Conservation (phyloP, 176 grass and related monocot genomes). For the Puya raimondii region DNA sequence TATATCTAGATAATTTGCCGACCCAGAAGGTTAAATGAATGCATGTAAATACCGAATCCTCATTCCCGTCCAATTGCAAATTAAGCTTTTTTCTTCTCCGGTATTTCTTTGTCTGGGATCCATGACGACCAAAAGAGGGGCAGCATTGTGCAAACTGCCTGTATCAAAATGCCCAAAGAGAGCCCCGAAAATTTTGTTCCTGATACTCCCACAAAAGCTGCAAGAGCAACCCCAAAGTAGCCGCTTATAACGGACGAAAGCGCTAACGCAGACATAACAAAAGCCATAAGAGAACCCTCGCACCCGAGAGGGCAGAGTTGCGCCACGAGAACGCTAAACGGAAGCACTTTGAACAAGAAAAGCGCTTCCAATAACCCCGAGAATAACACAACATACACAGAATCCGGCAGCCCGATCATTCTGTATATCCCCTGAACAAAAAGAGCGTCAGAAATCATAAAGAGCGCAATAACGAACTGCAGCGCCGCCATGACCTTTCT, state of each 20-base stretch:
- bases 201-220: slow-evolving; percentile 46
- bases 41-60: no score
- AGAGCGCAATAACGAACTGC: slow-evolving; percentile 45
- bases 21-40: no score
- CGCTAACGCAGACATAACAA: slow-evolving; percentile 74
- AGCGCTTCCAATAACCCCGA: slow-evolving; percentile 70
- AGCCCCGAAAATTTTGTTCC: slow-evolving; percentile 61
- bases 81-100: slow-evolving; percentile 68
- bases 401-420: slow-evolving; percentile 54
- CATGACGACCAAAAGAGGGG: slow-evolving; percentile 48
- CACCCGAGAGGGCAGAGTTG: slow-evolving; percentile 72
- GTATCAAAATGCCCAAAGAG: slow-evolving; percentile 50
- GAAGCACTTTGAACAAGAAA: slow-evolving; percentile 62
- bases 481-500: slow-evolving; percentile 55
- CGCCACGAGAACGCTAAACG: slow-evolving; percentile 70
- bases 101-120: slow-evolving; percentile 44
- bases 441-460: slow-evolving; percentile 70
- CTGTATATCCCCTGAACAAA: slow-evolving; percentile 82
- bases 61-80: slow-evolving; percentile 1
- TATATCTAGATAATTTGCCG: no score
- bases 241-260: slow-evolving; percentile 60
- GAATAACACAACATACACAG: slow-evolving; percentile 65
- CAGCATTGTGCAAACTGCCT: slow-evolving; percentile 55
- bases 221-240: slow-evolving; percentile 83
- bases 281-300: slow-evolving; percentile 87